Evolutionary conservation across 176 grass and related monocot species (phyloP).

Genomic region (Cenchrus fungigraminus): DNA sequence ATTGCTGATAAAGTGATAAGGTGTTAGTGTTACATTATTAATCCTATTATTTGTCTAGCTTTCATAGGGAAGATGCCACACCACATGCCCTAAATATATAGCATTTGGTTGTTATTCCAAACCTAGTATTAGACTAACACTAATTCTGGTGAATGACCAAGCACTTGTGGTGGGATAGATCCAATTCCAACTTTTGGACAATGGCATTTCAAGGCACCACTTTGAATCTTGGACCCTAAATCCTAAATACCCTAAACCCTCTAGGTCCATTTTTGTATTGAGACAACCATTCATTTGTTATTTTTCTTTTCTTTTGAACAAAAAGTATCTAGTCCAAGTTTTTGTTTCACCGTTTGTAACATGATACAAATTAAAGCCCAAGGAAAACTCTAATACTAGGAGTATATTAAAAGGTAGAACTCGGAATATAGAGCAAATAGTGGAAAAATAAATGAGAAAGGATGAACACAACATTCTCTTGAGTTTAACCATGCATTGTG

Average conservation of each 20-base stretch:
- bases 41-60: neutral
- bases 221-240: neutral
- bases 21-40: neutral
- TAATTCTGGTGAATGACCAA: slow-evolving; percentile 1
- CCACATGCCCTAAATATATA: neutral
- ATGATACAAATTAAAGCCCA: neutral
- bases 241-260: neutral
- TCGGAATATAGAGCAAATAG: neutral
- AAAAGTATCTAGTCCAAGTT: neutral
- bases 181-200: neutral
- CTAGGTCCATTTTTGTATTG: neutral
- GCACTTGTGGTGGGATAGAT: neutral
- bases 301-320: neutral
- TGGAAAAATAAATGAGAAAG: neutral
- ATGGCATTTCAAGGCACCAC: neutral
- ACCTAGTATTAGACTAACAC: neutral
- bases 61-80: neutral
- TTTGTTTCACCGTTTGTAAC: neutral
- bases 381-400: neutral
- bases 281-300: neutral
- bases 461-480: neutral
- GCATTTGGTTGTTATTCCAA: neutral
- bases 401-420: neutral
- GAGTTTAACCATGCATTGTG: neutral
- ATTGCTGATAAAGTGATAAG: neutral